Base-by-base conservation (phyloP, 768 basidiomycete species). In the Macrolepiota fuliginosa region DNA sequence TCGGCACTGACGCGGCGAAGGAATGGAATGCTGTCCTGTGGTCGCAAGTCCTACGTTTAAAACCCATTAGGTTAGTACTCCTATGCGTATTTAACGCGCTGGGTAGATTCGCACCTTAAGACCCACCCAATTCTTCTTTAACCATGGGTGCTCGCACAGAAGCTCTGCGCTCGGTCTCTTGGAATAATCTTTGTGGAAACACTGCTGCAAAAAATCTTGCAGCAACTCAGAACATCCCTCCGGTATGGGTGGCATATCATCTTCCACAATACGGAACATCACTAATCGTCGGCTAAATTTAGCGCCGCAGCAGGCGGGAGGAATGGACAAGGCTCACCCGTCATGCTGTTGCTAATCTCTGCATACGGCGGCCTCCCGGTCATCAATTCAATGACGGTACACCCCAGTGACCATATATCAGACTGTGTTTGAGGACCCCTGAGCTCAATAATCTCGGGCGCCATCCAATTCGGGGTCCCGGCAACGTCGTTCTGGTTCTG, bases 401-500 rank as follows among this genome's bases (percentile, higher is more conserved):
- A 97, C 1, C 88, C 96, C 64, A 99, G 74, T 0, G 94, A 96
- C 95, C 95, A 97, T 35, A 97, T 96, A 71, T 97, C 95, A 27
- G 92, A 90, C 68, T 94, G 94, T 0, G 89, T 81, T n/a, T 92
- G 90, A 7, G 96, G 92, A 3, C 96, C 96, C 72, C 94, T 91
- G 58, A 98, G 83, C 71, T 94, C 90, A 64, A 99, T 98, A 54
- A 98, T 92, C 74, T 99, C 96, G 2, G 96, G 96, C 11, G 96
- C 96, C 95, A 99, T 98, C 96, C 96, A 99, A 69, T 98, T 96
- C 13, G 96, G 96, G 10, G 96, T 99, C 10, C 96, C 96, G 7
- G 91, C 89, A 27, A 94, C 90, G 67, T 91, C 91, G 36, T 61
- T 61, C 71, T 91, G 89, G 66, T 86, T 88, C 69, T 92, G 90